These are phyloP conservation scores for Agapanthus africanus DNA, from an alignment of 106 monocot genomes.

Conservation along the genomic window DNA sequence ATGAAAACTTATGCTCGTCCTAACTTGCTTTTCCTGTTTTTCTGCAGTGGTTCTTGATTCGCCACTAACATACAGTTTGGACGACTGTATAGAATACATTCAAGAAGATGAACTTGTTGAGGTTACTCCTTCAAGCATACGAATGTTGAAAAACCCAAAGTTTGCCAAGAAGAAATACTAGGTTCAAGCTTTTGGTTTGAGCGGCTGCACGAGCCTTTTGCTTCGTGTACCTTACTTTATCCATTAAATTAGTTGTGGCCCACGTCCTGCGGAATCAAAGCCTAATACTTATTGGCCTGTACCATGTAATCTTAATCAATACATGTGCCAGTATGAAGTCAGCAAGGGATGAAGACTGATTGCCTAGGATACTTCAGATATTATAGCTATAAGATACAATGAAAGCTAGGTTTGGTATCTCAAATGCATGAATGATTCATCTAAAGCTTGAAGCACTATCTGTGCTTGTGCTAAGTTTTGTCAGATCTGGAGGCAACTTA, in stretches of 20 bases:
- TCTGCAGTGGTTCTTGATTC: conserved; percentile 92
- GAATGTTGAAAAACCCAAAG: conserved; percentile 94
- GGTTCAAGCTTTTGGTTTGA: conserved; percentile 1
- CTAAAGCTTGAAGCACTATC: too few species aligned
- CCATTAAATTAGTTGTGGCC: not conserved
- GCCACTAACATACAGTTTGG: conserved; percentile 74
- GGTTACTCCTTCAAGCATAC: conserved; percentile 71
- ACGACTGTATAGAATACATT: conserved; percentile 98
- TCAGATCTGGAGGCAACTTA: too few species aligned
- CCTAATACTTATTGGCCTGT: not conserved
- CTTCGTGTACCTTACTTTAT: not conserved
- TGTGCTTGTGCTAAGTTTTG: too few species aligned
- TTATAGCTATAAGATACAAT: conserved; percentile 6
- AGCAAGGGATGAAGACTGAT: not conserved
- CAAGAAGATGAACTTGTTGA: conserved; percentile 98
- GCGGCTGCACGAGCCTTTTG: not conserved
- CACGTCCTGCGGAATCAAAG: not conserved
- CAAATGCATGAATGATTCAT: too few species aligned
- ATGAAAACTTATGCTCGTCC: not conserved
- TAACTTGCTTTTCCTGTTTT: not conserved
- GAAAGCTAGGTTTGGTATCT: too few species aligned
- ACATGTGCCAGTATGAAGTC: not conserved
- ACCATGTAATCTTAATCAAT: not conserved
- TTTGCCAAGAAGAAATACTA: conserved; percentile 43
- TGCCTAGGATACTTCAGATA: not conserved